Evolutionary conservation across 2,329 filamentous ascomycete species (phyloP).

Genomic region (Fusarium xyrophilum): DNA sequence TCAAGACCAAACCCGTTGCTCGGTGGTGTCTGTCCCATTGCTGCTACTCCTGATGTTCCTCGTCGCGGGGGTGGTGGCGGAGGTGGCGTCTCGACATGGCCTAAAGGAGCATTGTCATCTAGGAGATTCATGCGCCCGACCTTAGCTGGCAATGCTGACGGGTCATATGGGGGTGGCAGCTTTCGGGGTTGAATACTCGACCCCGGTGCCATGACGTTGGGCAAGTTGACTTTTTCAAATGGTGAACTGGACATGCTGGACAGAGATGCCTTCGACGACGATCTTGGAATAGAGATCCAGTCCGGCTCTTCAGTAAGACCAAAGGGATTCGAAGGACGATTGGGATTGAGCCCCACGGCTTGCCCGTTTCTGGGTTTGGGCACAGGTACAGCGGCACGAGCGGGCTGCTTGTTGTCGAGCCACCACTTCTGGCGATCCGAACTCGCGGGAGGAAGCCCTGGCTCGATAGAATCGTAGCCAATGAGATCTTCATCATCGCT

Average conservation of each 20-base stretch:
- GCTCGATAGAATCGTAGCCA: slow-evolving; percentile 82
- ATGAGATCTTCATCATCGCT: slow-evolving; percentile 81
- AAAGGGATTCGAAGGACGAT: slow-evolving; percentile 83
- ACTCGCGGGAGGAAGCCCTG: slow-evolving; percentile 73
- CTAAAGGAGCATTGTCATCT: slow-evolving; percentile 47
- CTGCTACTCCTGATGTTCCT: slow-evolving; percentile 43
- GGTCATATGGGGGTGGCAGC: slow-evolving; percentile 59
- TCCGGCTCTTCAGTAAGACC: slow-evolving; percentile 75
- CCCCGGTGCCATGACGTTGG: slow-evolving; percentile 53
- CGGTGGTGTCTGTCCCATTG: slow-evolving; percentile 14
- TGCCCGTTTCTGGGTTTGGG: slow-evolving; percentile 60
- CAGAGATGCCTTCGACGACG: slow-evolving; percentile 60
- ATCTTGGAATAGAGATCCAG: slow-evolving; percentile 74
- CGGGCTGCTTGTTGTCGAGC: slow-evolving; percentile 74
- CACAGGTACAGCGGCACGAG: slow-evolving; percentile 73
- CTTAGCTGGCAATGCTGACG: slow-evolving; percentile 55
- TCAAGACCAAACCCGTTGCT: slow-evolving; percentile 29
- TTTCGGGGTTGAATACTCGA: slow-evolving; percentile 57
- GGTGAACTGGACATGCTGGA: slow-evolving; percentile 66
- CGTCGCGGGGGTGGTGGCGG: slow-evolving; percentile 56
- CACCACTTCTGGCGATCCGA: slow-evolving; percentile 75
- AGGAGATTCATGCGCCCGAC: slow-evolving; percentile 52
- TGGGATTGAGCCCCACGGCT: slow-evolving; percentile 72
- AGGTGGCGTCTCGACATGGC: slow-evolving; percentile 50
- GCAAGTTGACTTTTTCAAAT: slow-evolving; percentile 64